These are phyloP conservation scores for Cyberlindnera meyerae DNA, from an alignment of 805 yeast genomes.

Conservation along the genomic window DNA sequence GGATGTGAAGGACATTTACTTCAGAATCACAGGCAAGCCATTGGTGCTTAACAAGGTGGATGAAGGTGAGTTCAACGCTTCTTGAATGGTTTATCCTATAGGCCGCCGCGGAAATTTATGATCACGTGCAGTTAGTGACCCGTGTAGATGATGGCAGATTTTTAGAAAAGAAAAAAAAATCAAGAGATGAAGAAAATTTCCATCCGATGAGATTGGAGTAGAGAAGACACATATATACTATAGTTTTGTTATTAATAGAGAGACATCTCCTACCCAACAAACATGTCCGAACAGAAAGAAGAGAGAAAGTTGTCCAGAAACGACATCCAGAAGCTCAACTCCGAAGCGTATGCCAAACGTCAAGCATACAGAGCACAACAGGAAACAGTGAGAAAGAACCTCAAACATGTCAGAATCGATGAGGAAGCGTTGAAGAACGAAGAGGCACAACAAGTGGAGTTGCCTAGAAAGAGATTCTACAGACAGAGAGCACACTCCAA, in stretches of 20 bases:
- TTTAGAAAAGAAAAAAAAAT: too few relatives aligned
- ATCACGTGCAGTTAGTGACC: too few relatives aligned
- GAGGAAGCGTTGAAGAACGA: slow-evolving; percentile 24
- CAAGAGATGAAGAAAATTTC: too few relatives aligned
- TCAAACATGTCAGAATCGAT: slow-evolving; percentile 43
- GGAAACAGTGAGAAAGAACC: slow-evolving; percentile 42
- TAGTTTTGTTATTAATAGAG: too few relatives aligned
- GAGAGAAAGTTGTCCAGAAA: slow-evolving; percentile 13
- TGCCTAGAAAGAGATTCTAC: slow-evolving; percentile 83
- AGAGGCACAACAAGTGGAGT: slow-evolving; percentile 31
- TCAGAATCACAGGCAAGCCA: slow-evolving; percentile 88
- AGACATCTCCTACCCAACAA: too few relatives aligned
- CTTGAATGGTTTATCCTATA: slow-evolving; percentile 1
- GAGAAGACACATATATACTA: too few relatives aligned
- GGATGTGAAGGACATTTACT: slow-evolving; percentile 91
- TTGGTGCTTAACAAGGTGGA: slow-evolving; percentile 39
- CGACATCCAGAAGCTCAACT: slow-evolving; percentile 19
- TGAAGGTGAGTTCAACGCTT: slow-evolving; percentile 26
- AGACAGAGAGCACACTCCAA: slow-evolving; percentile 97
- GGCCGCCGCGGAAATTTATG: too few relatives aligned
- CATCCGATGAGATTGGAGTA: too few relatives aligned
- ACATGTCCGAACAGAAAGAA: not conserved
- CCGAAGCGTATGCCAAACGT: slow-evolving; percentile 29
- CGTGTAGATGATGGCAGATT: too few relatives aligned
- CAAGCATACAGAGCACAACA: slow-evolving; percentile 41